Percentiles rank a stretch among this genome's conserved stretches.
These are phyloP conservation scores for Aspergillus thermomutatus DNA, from an alignment of 2,329 filamentous ascomycete genomes.

Conservation along the genomic window DNA sequence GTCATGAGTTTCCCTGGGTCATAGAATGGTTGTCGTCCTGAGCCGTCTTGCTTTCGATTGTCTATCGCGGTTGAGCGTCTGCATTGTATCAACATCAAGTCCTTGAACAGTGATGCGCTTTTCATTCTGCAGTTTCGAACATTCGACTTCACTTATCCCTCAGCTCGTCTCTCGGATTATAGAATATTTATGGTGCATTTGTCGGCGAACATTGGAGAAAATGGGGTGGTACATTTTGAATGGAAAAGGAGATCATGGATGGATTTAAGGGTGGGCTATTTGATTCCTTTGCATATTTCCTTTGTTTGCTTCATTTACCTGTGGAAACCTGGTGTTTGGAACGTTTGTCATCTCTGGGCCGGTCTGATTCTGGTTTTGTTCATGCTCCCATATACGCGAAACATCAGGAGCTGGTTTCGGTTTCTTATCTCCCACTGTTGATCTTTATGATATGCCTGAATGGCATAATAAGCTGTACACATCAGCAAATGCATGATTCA, in stretches of 20 bases:
- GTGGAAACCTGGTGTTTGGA: background rate
- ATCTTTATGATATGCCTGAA: background rate
- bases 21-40: conserved; percentile 8
- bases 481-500: background rate
- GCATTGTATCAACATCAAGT: conserved; percentile 21
- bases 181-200: conserved; percentile 2
- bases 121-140: conserved; percentile 9
- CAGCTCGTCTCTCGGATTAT: background rate
- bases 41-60: conserved; percentile 10
- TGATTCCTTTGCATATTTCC: conserved; percentile 1
- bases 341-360: background rate
- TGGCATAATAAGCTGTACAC: background rate
- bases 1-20: conserved; percentile 12
- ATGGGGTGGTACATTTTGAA: conserved; percentile 6
- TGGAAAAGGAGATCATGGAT: conserved; percentile 2
- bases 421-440: background rate
- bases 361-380: background rate
- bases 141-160: conserved; percentile 4
- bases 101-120: conserved; percentile 6
- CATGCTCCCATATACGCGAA: background rate
- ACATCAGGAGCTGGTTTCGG: background rate
- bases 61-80: conserved; percentile 27
- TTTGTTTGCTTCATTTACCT: conserved; percentile 3
- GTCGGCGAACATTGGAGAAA: conserved; percentile 11
- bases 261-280: conserved; percentile 6